phyloP scores from a whole-genome alignment of 345 rosid species.

The Euphorbia pulcherrima region DNA sequence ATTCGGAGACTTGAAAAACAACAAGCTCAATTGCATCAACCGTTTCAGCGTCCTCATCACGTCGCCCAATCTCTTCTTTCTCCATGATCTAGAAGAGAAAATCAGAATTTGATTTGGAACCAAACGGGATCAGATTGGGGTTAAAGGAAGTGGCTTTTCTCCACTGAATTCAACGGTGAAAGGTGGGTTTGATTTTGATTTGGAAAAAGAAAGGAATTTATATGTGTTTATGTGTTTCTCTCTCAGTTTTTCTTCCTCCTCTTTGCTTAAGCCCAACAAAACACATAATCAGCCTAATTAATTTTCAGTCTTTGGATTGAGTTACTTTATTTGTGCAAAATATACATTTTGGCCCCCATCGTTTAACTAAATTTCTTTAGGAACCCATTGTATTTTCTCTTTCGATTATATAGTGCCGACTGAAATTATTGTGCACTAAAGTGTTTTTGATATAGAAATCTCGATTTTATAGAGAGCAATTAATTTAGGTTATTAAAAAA shows the following conservation, averaged over 20 bases:
- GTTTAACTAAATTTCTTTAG: neutral
- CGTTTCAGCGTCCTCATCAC: slow-evolving; percentile 45
- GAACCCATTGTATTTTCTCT: neutral
- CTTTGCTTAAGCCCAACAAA: no score
- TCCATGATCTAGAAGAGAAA: slow-evolving; percentile 17
- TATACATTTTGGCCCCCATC: neutral
- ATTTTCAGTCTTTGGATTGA: slow-evolving; percentile 7
- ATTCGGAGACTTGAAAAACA: slow-evolving; percentile 85
- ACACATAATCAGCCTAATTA: neutral
- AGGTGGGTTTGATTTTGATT: neutral
- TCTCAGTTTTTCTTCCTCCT: neutral
- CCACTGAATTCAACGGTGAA: neutral
- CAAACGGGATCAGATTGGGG: neutral
- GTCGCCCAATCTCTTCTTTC: slow-evolving; percentile 28
- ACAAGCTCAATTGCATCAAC: slow-evolving; percentile 62
- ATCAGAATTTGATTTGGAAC: neutral
- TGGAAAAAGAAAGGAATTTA: neutral
- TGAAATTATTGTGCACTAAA: no score
- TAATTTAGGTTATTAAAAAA: no score
- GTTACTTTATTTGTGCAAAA: neutral
- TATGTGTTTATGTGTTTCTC: no score
- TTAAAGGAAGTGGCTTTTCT: neutral
- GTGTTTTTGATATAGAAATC: no score
- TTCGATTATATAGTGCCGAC: no score
- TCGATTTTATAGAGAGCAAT: no score